Evolutionary conservation across 1,284 basidiomycete genomes (phyloP), one percentile per base, ranked within the genome.

Genomic region (Puccinia triticina): DNA sequence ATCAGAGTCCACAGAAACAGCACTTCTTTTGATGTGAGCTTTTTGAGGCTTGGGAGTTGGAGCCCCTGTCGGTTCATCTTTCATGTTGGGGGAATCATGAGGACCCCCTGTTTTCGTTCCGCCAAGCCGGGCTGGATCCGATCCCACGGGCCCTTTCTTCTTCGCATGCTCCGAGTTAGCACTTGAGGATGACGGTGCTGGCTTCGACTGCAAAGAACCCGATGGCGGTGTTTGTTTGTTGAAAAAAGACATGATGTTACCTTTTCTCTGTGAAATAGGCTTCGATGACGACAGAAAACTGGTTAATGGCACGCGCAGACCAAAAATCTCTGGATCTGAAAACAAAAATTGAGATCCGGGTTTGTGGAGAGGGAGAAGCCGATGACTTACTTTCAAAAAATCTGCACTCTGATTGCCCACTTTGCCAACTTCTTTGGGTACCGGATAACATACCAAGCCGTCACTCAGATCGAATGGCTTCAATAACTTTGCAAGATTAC

Each of bases 341-440:
- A 53, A 18, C 26, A 34, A 16, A 53, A 8, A 46, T 26, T 53
- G 23, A 46, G 1, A 53, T 46, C 14, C 14, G 26, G 29, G 1
- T 29, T 26, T 23, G 57, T 11, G 50, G 32, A 57, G 34, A 37
- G 34, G 29, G 4, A 40, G 16, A 37, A 14, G 46, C 7, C 32
- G 4, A 66, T 66, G 64, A n/a, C 77, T 37, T 37, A 85, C 85
- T 75, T 85, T 84, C 72, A 98, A 92, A 86, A 94, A 96, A 0
- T 91, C 90, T 0, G 92, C 88, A 8, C 93, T 93, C 85, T 96
- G 93, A 2, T 89, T 91, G 8, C 94, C 94, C 2, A 97, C 92
- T 88, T 93, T 96, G 0, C 95, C 95, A 0, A 98, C 92, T 88
- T 97, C 95, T 83, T 91, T 91, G 0, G 94, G 93, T 0, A 98